A percentile compares a stretch with the other conserved stretches of the same genome.
Evolutionary conservation across 371 early-diverging fungal genomes (phyloP).

Genomic region (Lichtheimia hyalospora): DNA sequence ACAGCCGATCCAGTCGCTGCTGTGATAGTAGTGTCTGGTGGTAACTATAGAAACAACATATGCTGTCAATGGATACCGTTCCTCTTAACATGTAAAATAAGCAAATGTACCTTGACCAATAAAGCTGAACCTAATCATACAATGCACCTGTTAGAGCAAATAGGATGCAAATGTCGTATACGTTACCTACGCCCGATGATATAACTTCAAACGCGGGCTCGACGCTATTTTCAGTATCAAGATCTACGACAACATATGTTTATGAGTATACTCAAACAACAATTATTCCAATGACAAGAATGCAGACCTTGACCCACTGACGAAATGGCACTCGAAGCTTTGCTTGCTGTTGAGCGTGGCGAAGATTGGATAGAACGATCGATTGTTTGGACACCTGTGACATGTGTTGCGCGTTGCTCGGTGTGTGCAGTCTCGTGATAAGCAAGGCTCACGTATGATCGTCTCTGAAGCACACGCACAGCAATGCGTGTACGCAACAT

Average conservation of each 20-base stretch:
- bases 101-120: conserved; percentile 37
- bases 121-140: conserved; percentile 37
- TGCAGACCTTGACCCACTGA: conserved; percentile 16
- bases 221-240: conserved; percentile 43
- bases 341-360: conserved; percentile 16
- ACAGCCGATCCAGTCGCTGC: conserved; percentile 64
- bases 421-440: conserved; percentile 14
- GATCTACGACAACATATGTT: conserved; percentile 19
- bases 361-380: conserved; percentile 16
- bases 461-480: background rate
- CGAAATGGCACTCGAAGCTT: conserved; percentile 16
- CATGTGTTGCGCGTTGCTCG: conserved; percentile 8
- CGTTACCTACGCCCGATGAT: conserved; percentile 55
- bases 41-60: conserved; percentile 35
- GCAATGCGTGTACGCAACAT: background rate
- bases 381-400: conserved; percentile 16
- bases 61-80: background rate
- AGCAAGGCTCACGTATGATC: conserved; percentile 13
- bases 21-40: conserved; percentile 62
- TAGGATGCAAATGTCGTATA: background rate
- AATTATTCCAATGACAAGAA: background rate
- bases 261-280: background rate
- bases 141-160: background rate
- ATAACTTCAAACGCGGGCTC: conserved; percentile 64
- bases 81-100: background rate